Percentiles rank a stretch among this genome's conserved stretches.
These are phyloP conservation scores for Corynascus novoguineensis DNA, from an alignment of 495 filamentous ascomycete genomes.

Conservation along the genomic window DNA sequence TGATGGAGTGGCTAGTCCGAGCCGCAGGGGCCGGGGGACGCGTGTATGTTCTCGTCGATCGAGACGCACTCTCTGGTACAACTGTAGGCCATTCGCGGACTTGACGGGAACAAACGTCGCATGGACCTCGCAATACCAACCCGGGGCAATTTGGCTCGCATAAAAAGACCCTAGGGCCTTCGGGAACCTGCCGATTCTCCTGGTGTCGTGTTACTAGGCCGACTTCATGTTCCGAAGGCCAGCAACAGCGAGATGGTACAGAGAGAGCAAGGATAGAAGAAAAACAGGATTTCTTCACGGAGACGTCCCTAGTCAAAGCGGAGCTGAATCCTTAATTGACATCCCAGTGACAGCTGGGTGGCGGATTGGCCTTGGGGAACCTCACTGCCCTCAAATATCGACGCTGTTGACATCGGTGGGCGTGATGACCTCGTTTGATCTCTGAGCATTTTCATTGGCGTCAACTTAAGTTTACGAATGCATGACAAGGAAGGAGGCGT, in stretches of 20 bases:
- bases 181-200: constrained; percentile 2
- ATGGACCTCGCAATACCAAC: neutral
- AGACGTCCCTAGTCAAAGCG: neutral
- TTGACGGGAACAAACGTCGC: neutral
- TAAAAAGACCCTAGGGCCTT: neutral
- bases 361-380: too few species aligned
- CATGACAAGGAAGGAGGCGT: too few species aligned
- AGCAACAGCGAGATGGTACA: neutral
- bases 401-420: too few species aligned
- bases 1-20: neutral
- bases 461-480: too few species aligned
- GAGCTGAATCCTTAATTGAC: neutral
- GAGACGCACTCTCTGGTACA: constrained; percentile 8
- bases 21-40: constrained; percentile 1
- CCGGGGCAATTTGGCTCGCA: constrained; percentile 3
- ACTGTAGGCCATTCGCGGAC: neutral
- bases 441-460: too few species aligned
- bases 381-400: neutral
- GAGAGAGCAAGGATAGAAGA: neutral
- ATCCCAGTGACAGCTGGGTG: neutral
- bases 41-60: constrained; percentile 11
- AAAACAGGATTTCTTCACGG: neutral
- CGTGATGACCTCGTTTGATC: too few species aligned
- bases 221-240: neutral
- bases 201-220: constrained; percentile 2